A percentile compares a stretch with the other conserved stretches of the same genome.
phyloP scores from a whole-genome alignment of 371 early-diverging fungal species.

The Apophysomyces sp. region DNA sequence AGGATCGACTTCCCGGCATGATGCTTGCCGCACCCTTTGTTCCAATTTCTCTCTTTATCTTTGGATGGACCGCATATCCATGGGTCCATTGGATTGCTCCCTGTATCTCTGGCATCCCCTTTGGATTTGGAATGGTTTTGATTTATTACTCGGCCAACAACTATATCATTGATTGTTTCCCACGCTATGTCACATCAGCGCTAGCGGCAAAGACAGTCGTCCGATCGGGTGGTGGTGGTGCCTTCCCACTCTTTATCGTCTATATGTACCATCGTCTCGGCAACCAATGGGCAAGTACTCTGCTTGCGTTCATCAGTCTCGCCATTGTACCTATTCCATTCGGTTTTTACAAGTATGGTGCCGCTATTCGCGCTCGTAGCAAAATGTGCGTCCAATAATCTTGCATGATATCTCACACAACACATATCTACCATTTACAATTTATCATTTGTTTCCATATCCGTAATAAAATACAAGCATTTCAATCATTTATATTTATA shows the following conservation, averaged over 20 bases:
- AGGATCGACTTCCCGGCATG: constrained; percentile 46
- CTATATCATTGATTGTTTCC: constrained; percentile 46
- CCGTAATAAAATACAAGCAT: not conserved
- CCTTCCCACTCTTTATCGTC: constrained; percentile 43
- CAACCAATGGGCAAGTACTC: constrained; percentile 42
- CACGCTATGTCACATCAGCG: constrained; percentile 40
- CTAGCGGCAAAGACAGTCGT: constrained; percentile 44
- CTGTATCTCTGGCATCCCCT: constrained; percentile 33
- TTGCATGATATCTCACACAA: not conserved
- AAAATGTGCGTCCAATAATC: constrained; percentile 10
- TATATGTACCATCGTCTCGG: constrained; percentile 42
- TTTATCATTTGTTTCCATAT: not conserved
- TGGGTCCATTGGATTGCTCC: constrained; percentile 43
- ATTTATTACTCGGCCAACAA: constrained; percentile 42
- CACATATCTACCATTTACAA: not conserved
- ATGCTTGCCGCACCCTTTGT: constrained; percentile 42
- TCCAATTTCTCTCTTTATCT: constrained; percentile 45
- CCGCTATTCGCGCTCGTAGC: constrained; percentile 33
- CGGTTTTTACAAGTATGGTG: constrained; percentile 41
- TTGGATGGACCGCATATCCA: constrained; percentile 44
- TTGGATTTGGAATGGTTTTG: constrained; percentile 47
- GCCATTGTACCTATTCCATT: constrained; percentile 48
- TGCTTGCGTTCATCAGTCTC: constrained; percentile 41
- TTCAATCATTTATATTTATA: not conserved
- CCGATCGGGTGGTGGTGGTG: constrained; percentile 44